Evolutionary conservation across 2,329 filamentous ascomycete species (phyloP).

Genomic region (Zarea fungicola): DNA sequence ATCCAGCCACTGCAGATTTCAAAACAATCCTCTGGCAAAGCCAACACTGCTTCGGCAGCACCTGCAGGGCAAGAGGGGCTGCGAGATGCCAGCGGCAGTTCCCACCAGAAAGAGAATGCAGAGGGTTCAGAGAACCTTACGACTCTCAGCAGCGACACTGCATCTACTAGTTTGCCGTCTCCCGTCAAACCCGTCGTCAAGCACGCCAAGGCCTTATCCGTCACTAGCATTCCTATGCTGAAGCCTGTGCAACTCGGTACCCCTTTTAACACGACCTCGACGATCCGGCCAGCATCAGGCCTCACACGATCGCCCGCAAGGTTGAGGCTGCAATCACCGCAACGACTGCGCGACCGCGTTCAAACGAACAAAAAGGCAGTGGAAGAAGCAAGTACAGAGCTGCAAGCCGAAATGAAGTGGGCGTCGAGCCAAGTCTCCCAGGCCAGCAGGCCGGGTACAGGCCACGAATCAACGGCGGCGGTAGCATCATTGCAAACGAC

Average conservation of each 20-base stretch:
- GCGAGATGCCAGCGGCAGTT: constrained; percentile 22
- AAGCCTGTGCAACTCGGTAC: constrained; percentile 32
- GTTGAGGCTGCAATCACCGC: constrained; percentile 64
- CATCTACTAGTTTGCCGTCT: constrained; percentile 18
- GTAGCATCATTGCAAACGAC: no score
- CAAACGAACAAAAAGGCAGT: constrained; percentile 75
- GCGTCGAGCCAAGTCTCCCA: background rate
- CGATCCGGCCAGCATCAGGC: constrained; percentile 15
- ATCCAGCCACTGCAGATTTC: constrained; percentile 47
- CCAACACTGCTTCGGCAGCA: constrained; percentile 53
- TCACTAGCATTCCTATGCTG: constrained; percentile 51
- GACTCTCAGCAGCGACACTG: background rate
- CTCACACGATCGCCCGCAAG: constrained; percentile 35
- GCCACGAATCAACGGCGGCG: no score
- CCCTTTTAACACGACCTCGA: constrained; percentile 22
- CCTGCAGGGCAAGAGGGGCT: constrained; percentile 46
- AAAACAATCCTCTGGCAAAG: constrained; percentile 51
- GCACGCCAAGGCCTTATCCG: constrained; percentile 48
- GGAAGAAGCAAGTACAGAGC: constrained; percentile 53
- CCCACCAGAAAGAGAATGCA: constrained; percentile 47
- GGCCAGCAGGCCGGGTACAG: no score
- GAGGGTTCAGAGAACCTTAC: constrained; percentile 14
- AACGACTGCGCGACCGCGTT: constrained; percentile 77
- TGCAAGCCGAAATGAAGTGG: constrained; percentile 5
- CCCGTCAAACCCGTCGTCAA: constrained; percentile 6